Conservation (phyloP, 805 yeast genomes). For the Metschnikowia lunata region DNA sequence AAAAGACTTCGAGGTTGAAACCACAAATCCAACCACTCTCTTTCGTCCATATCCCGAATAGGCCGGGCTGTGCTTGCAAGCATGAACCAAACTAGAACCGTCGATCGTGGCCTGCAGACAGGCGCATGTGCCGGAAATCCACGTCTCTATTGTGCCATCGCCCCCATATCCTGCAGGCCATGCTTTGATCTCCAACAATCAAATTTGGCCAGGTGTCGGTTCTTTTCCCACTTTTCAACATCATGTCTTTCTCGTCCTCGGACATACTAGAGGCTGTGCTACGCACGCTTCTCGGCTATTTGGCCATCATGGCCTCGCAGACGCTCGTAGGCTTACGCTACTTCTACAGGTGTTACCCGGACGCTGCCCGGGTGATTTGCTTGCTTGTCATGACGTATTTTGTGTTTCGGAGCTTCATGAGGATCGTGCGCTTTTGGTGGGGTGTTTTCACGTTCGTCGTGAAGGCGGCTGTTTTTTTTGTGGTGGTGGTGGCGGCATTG, state of each 20-base stretch:
- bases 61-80: too few species aligned
- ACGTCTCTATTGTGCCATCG: too few species aligned
- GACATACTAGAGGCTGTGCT: constrained; percentile 2
- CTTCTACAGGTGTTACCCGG: constrained; percentile 7
- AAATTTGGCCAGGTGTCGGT: constrained; percentile 1
- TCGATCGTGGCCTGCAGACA: neutral
- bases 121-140: too few species aligned
- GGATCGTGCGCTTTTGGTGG: constrained; percentile 14
- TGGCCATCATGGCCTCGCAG: neutral
- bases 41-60: too few species aligned
- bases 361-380: constrained; percentile 5
- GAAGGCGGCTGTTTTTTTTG: constrained; percentile 5
- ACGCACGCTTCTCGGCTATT: neutral
- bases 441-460: constrained; percentile 5
- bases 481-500: neutral
- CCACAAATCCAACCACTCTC: too few species aligned
- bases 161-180: too few species aligned
- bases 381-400: constrained; percentile 7
- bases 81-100: too few species aligned
- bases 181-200: neutral
- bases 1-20: too few species aligned
- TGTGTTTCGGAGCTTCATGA: constrained; percentile 5
- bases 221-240: neutral
- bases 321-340: constrained; percentile 4
- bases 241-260: constrained; percentile 6